Evolutionary conservation across 768 basidiomycete species (phyloP).

Genomic region (Fomitopsis pulvina): DNA sequence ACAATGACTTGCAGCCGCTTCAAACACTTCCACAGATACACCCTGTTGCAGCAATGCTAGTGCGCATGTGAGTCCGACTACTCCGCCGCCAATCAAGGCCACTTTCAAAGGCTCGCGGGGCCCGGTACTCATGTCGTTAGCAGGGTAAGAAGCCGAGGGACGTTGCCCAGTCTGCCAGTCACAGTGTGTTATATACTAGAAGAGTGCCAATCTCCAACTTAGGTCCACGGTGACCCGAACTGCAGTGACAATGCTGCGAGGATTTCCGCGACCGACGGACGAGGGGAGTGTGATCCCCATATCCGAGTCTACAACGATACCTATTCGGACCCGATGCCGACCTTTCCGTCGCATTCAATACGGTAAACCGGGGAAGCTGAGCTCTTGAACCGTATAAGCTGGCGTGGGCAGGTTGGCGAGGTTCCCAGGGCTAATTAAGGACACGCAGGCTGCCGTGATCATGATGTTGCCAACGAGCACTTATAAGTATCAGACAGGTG

Average conservation of each 20-base stretch:
- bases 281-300: too few relatives aligned
- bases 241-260: neutral
- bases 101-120: slow-evolving; percentile 32
- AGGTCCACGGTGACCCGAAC: neutral
- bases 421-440: too few relatives aligned
- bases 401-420: too few relatives aligned
- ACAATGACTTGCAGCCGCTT: slow-evolving; percentile 35
- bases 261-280: neutral
- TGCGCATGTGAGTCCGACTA: slow-evolving; percentile 46
- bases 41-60: slow-evolving; percentile 36
- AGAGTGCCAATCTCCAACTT: neutral
- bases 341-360: too few relatives aligned
- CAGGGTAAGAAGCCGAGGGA: neutral
- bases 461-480: too few relatives aligned
- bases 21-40: slow-evolving; percentile 43
- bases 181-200: neutral
- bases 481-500: too few relatives aligned
- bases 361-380: too few relatives aligned
- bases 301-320: too few relatives aligned
- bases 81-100: slow-evolving; percentile 51
- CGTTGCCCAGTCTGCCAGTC: neutral
- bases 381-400: too few relatives aligned
- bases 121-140: neutral
- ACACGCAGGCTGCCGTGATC: too few relatives aligned
- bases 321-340: too few relatives aligned